phyloP scores from a whole-genome alignment of 805 yeast genomes.

The Spathaspora passalidarum region DNA sequence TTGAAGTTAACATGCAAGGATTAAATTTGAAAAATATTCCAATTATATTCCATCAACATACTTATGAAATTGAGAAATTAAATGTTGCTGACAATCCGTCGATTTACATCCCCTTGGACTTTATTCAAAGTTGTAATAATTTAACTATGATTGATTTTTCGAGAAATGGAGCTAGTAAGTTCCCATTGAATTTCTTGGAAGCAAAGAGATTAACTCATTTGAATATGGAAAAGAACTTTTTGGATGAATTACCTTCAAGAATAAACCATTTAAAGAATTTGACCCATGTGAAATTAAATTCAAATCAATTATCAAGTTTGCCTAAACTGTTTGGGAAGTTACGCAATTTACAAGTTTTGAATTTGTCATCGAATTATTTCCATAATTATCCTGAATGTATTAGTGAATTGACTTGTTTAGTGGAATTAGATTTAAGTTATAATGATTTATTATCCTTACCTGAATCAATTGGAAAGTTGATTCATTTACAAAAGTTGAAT shows the following conservation, averaged over 20 bases:
- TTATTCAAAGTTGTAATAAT: constrained; percentile 78
- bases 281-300: constrained; percentile 62
- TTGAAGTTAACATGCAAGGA: constrained; percentile 69
- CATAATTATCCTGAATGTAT: constrained; percentile 62
- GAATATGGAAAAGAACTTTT: constrained; percentile 75
- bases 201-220: constrained; percentile 65
- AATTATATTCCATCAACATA: constrained; percentile 72
- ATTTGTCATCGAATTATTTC: constrained; percentile 76
- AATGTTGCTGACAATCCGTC: constrained; percentile 88
- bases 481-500: constrained; percentile 63
- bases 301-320: constrained; percentile 64
- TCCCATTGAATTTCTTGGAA: constrained; percentile 72
- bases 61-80: constrained; percentile 74
- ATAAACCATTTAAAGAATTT: constrained; percentile 53
- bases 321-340: constrained; percentile 62
- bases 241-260: constrained; percentile 58
- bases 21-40: constrained; percentile 83
- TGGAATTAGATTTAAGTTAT: constrained; percentile 76
- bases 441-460: constrained; percentile 69
- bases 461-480: constrained; percentile 53
- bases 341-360: constrained; percentile 53
- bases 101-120: constrained; percentile 77
- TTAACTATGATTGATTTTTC: constrained; percentile 66
- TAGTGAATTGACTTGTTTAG: constrained; percentile 53
- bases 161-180: constrained; percentile 65